phyloP scores from a whole-genome alignment of 2,329 filamentous ascomycete genomes.

The Ceratocystis lukuohia region DNA sequence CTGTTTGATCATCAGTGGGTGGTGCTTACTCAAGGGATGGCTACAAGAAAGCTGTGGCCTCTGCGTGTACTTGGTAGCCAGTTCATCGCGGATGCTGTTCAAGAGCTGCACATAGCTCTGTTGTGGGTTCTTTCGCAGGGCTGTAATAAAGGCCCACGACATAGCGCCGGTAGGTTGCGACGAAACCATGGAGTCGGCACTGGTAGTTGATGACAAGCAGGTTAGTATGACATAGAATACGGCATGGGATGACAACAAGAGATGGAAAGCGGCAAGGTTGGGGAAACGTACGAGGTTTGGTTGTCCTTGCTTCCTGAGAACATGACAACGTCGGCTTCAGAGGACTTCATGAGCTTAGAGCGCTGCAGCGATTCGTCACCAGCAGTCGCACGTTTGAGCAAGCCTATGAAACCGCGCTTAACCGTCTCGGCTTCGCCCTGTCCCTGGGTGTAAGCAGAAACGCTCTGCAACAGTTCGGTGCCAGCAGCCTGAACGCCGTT shows the following conservation, averaged over 20 bases:
- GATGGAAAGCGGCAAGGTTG: conserved; percentile 20
- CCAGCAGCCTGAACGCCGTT: conserved; percentile 56
- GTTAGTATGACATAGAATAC: neutral
- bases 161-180: conserved; percentile 92
- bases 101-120: conserved; percentile 95
- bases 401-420: conserved; percentile 55
- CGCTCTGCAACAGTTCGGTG: conserved; percentile 46
- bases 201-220: conserved; percentile 27
- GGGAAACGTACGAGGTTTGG: conserved; percentile 67
- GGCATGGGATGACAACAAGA: conserved; percentile 1
- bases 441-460: conserved; percentile 36
- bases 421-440: conserved; percentile 23
- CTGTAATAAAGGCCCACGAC: conserved; percentile 92
- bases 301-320: conserved; percentile 94
- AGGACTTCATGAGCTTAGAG: conserved; percentile 78
- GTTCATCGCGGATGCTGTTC: conserved; percentile 89
- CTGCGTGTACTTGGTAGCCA: conserved; percentile 76
- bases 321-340: conserved; percentile 91
- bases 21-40: conserved; percentile 73
- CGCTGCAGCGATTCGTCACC: conserved; percentile 73
- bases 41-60: conserved; percentile 96
- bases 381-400: conserved; percentile 41
- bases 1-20: conserved; percentile 15
- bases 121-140: conserved; percentile 90
- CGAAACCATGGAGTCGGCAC: conserved; percentile 81